Conservation (phyloP, 495 filamentous ascomycete species). For the Aspergillus leporis region DNA sequence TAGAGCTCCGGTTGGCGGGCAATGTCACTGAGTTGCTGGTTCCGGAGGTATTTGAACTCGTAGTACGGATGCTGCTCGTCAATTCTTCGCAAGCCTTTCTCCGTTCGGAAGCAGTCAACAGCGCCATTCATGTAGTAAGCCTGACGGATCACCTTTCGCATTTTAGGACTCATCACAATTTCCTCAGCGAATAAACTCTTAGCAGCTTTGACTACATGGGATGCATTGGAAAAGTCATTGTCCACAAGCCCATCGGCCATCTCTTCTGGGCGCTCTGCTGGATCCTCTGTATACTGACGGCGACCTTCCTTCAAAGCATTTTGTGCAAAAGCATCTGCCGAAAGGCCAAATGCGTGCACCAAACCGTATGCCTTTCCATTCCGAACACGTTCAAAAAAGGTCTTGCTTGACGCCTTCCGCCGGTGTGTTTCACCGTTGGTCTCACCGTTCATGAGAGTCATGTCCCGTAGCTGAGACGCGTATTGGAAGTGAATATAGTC, state of each 20-base stretch:
- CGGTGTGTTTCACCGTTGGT: slow-evolving; percentile 58
- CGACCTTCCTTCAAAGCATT: slow-evolving; percentile 77
- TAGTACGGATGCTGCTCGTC: slow-evolving; percentile 96
- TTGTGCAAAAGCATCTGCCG: slow-evolving; percentile 80
- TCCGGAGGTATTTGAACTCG: slow-evolving; percentile 94
- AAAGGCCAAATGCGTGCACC: slow-evolving; percentile 87
- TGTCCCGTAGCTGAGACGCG: slow-evolving; percentile 74
- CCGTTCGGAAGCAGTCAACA: slow-evolving; percentile 84
- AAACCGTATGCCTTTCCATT: slow-evolving; percentile 75
- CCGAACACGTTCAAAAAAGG: slow-evolving; percentile 80
- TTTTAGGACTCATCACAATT: slow-evolving; percentile 79
- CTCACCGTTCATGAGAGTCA: slow-evolving; percentile 58
- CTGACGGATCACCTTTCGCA: slow-evolving; percentile 83
- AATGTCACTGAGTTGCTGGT: slow-evolving; percentile 79
- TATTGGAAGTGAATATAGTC: slow-evolving; percentile 98
- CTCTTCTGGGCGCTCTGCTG: slow-evolving; percentile 71
- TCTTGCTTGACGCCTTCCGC: slow-evolving; percentile 71
- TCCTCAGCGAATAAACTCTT: slow-evolving; percentile 91
- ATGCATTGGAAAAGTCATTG: slow-evolving; percentile 74
- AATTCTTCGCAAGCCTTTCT: slow-evolving; percentile 91
- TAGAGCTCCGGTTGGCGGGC: slow-evolving; percentile 83
- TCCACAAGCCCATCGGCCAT: slow-evolving; percentile 76
- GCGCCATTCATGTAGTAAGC: slow-evolving; percentile 78
- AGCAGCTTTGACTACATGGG: slow-evolving; percentile 73
- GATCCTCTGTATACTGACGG: slow-evolving; percentile 82